These are phyloP conservation scores for Lactarius sp. DNA, from an alignment of 768 basidiomycete genomes.

Conservation along the genomic window DNA sequence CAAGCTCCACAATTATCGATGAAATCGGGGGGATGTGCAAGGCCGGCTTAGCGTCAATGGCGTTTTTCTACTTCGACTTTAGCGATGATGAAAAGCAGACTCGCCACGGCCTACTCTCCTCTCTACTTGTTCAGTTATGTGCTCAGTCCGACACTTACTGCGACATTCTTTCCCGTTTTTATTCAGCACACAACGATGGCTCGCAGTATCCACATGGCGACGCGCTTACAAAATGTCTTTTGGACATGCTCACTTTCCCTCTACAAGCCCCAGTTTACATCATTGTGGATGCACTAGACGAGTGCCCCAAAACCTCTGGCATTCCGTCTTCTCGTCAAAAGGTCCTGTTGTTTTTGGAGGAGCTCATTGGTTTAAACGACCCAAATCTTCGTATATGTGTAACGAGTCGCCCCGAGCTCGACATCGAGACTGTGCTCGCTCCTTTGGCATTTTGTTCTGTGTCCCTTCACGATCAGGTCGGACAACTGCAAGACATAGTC, in stretches of 20 bases:
- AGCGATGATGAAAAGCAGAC: conserved; percentile 3
- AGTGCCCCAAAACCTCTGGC: neutral
- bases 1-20: conserved; percentile 4
- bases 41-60: neutral
- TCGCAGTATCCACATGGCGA: neutral
- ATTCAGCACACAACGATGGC: neutral
- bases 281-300: conserved; percentile 17
- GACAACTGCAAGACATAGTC: conserved; percentile 5
- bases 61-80: conserved; percentile 12
- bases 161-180: neutral
- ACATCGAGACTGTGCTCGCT: conserved; percentile 1
- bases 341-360: conserved; percentile 1
- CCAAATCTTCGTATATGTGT: conserved; percentile 10
- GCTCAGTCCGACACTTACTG: too few relatives aligned
- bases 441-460: neutral
- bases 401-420: conserved; percentile 11
- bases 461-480: conserved; percentile 1
- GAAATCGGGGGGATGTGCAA: neutral
- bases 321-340: conserved; percentile 7
- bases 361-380: neutral
- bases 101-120: neutral
- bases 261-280: neutral
- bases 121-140: conserved; percentile 9
- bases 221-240: neutral
- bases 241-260: conserved; percentile 1